Conservation (phyloP, 768 basidiomycete genomes). For the Neoboletus magnificus region DNA sequence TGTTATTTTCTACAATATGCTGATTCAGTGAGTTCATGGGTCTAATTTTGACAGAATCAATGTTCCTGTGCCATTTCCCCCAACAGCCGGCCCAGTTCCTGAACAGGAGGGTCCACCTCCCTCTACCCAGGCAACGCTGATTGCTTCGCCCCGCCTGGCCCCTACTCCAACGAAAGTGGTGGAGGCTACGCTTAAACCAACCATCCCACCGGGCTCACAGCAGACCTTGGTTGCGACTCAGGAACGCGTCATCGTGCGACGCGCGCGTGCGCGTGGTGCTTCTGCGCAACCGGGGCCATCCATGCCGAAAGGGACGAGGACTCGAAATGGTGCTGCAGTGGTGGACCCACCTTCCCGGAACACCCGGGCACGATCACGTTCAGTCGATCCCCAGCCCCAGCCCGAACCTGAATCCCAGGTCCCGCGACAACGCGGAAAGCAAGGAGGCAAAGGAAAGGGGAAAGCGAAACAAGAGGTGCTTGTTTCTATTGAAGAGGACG, state of each 20-base stretch:
- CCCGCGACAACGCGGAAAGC: background rate
- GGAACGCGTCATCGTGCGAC: background rate
- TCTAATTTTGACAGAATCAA: constrained; percentile 1
- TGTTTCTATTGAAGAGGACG: constrained; percentile 8
- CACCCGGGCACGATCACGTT: constrained; percentile 23
- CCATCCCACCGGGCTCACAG: constrained; percentile 9
- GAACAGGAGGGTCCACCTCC: constrained; percentile 7
- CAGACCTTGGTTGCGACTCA: constrained; percentile 1
- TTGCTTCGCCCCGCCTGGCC: constrained; percentile 16
- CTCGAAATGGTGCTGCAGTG: background rate
- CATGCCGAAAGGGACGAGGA: background rate
- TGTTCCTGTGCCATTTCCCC: background rate
- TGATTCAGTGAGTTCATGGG: background rate
- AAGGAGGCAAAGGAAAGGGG: background rate
- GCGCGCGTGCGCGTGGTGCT: constrained; percentile 6
- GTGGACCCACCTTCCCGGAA: constrained; percentile 15
- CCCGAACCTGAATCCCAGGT: background rate
- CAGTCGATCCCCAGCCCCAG: constrained; percentile 12
- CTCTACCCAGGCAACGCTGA: constrained; percentile 26
- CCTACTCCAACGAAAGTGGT: background rate
- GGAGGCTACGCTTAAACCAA: background rate
- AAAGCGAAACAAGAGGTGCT: constrained; percentile 4
- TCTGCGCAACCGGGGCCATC: constrained; percentile 16
- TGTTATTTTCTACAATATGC: background rate
- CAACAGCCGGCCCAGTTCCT: background rate